Base-by-base conservation (phyloP, 441 rosid species). In the Geranium incanum region DNA sequence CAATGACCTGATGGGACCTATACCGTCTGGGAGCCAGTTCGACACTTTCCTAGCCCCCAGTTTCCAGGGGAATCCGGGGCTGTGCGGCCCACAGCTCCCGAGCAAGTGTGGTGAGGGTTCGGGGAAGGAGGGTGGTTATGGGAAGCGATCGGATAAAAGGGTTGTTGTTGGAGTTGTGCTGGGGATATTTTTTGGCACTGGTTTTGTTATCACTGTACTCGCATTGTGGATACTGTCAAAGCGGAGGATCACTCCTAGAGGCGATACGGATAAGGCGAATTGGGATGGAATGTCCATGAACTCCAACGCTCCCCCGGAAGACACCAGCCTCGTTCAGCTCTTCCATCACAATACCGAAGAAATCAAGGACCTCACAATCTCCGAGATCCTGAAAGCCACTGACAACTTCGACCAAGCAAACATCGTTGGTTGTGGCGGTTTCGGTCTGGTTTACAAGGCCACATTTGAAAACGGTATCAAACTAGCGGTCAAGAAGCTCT, bases 401-500 rank as follows among this genome's bases (percentile, higher is more conserved):
- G 72, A 84, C 78, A 75, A 83, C 70, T 89, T 89, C 23, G 86
- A 89, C 33, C 89, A 87, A 76, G 83, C 84, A 21, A 87, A 87
- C 75, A 89, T 89, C 62, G 81, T 89, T 0, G 95, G 95, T 18
- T 89, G 95, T 33, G 92, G 95, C 0, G 95, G 95, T 28, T 89
- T 89, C 36, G 95, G 95, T 68, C 75, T 89, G 74, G 95, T 89
- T 69, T 89, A 86, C 79, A 89, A 72, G 76, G 92, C 90, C 43
- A 77, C 70, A 28, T 82, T 89, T 59, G 85, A 87, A 0, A 87
- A 87, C 41, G 89, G 90, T 3, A 79, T 71, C 11, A 83, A 86
- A 72, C 81, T 86, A 1, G 95, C 95, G 0, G 82, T 89, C 57
- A 89, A 89, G 76, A 78, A 85, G 72, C 87, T 89, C 38, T 86